phyloP scores from a whole-genome alignment of 345 rosid genomes.

The Eucalyptus pauciflora region DNA sequence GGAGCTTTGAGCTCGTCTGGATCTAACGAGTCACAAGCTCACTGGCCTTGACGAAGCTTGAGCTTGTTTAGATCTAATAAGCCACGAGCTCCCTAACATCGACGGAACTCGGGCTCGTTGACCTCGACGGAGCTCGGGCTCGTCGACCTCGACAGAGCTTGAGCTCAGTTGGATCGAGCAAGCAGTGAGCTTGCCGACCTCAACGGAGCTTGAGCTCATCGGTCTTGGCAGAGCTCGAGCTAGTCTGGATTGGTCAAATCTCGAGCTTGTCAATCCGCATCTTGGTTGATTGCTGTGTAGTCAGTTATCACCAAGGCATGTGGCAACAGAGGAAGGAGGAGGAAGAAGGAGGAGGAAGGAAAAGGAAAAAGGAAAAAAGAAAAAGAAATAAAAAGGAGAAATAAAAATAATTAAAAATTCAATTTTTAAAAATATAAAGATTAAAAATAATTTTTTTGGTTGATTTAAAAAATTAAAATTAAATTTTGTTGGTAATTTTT shows the following conservation, averaged over 20 bases:
- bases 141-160: no score
- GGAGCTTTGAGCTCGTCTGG: neutral
- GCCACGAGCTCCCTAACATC: accelerated
- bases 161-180: no score
- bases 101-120: accelerated
- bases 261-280: accelerated
- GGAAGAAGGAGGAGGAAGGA: no score
- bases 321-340: neutral
- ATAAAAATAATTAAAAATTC: no score
- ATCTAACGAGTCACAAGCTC: accelerated
- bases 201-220: accelerated
- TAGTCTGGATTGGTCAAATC: accelerated
- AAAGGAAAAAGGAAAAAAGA: no score
- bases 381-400: accelerated
- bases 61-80: accelerated
- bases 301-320: accelerated
- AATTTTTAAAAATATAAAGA: no score
- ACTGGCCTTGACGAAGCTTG: accelerated
- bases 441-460: no score
- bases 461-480: no score
- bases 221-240: accelerated
- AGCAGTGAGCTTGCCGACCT: accelerated
- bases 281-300: accelerated
- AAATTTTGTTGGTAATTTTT: no score
- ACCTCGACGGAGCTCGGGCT: no score